Conservation (phyloP, 2,329 filamentous ascomycete species). For the Rhinocladiella similis region DNA sequence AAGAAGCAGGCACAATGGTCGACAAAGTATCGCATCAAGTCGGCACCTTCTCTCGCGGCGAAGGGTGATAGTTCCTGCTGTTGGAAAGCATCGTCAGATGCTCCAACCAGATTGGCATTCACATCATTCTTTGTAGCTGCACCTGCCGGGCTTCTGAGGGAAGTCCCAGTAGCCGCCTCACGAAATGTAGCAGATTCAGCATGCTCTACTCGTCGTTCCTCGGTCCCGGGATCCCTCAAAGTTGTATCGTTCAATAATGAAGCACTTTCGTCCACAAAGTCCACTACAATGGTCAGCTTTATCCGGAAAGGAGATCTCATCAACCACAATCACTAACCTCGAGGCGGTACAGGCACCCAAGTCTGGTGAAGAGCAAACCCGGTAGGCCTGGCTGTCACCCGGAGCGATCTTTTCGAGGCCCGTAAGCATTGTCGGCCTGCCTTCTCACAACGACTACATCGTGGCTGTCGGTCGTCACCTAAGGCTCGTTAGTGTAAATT, state of each 20-base stretch:
- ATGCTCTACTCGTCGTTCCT: too few species aligned
- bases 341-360: slow-evolving; percentile 8
- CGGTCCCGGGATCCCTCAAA: too few species aligned
- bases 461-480: slow-evolving; percentile 4
- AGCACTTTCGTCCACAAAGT: slow-evolving; percentile 6
- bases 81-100: neutral
- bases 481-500: neutral
- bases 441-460: slow-evolving; percentile 10
- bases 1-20: slow-evolving; percentile 11
- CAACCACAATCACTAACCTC: neutral
- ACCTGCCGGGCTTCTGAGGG: too few species aligned
- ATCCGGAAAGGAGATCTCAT: too few species aligned
- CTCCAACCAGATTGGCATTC: neutral
- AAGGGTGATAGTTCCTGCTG: neutral
- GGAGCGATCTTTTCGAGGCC: neutral
- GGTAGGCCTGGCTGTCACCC: neutral
- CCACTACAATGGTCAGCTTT: neutral
- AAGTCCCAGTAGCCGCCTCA: too few species aligned
- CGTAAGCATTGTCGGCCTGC: slow-evolving; percentile 1
- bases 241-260: neutral
- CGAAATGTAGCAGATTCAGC: too few species aligned
- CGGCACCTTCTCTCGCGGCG: neutral
- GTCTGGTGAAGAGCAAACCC: neutral
- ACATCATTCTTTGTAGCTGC: too few species aligned
- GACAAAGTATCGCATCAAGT: slow-evolving; percentile 12